Base-by-base conservation (phyloP, 202 grass and related monocot species). In the Bolboschoenoplectus hybrid region DNA sequence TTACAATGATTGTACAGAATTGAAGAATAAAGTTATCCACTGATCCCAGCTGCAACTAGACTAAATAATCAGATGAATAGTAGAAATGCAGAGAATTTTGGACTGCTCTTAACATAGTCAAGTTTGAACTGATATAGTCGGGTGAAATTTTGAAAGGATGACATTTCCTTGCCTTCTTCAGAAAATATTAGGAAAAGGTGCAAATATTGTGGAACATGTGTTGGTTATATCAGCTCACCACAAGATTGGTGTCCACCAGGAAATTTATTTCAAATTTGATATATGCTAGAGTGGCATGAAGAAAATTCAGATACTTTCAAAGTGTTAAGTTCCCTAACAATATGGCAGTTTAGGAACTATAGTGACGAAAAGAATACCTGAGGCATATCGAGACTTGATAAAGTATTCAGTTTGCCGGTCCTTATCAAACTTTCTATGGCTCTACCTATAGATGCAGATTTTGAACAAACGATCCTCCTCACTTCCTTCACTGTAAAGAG, bases 331-430 rank as follows among this genome's bases (percentile, higher is more conserved):
- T 19, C 45, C 13, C 74, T 41, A 35, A 58, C 41, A 19, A 72
- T 46, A 14, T 47, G 16, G 68, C n/a, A 36, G 49, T 14, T 36
- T 35, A 16, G 0, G 32, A 76, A 72, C 53, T 49, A 71, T 46
- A 81, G 34, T 51, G 14, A 49, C 50, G 89, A 89, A 87, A 81
- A 80, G 55, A 47, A 9, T 61, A 95, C 95, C 93, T 98, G 93
- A 88, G 95, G 93, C 85, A 98, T 90, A 90, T 98, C 95, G 76
- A 98, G 82, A 88, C 89, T 88, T 77, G 95, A 92, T 86, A 76
- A 56, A 64, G 89, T 84, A 93, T 88, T 91, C 49, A 95, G 55
- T 90, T 85, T 95, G 12, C 95, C 95, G n/a, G 91, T 64, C 90
- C 90, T 98, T 85, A 98, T 84, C 91, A 95, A 87, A 89, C 93